Conservation (phyloP, 352 stramenopile genomes). For the Peronosclerospora sorghi region DNA sequence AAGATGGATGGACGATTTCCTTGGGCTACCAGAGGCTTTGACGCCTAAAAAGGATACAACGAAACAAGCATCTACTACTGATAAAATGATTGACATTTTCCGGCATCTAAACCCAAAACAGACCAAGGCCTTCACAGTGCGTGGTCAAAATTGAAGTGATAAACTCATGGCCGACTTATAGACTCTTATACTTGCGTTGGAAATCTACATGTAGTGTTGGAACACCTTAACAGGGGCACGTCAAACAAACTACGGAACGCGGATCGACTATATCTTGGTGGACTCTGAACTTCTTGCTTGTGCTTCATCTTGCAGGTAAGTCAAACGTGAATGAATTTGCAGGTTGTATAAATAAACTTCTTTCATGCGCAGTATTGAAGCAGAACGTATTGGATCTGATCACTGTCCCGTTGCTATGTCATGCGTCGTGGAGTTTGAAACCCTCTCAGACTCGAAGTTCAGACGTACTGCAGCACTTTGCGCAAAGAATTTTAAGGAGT, state of each 20-base stretch:
- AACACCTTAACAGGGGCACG: constrained; percentile 73
- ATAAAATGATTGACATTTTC: constrained; percentile 67
- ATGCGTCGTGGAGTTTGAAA: constrained; percentile 26
- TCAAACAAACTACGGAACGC: constrained; percentile 85
- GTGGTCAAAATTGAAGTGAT: constrained; percentile 1
- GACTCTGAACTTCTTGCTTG: constrained; percentile 39
- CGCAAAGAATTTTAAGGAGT: constrained; percentile 63
- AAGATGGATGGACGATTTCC: constrained; percentile 55
- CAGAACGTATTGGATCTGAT: constrained; percentile 54
- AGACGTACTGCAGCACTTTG: constrained; percentile 34
- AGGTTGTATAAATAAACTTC: neutral
- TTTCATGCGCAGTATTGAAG: constrained; percentile 28
- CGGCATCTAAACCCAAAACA: constrained; percentile 61
- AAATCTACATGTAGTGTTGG: constrained; percentile 77
- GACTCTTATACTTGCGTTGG: neutral
- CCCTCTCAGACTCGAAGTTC: constrained; percentile 5
- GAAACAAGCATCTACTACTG: neutral
- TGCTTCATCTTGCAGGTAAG: constrained; percentile 47
- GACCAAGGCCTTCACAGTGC: constrained; percentile 72
- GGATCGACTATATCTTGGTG: constrained; percentile 87
- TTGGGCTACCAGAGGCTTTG: constrained; percentile 5
- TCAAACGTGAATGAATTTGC: neutral
- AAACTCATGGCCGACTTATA: neutral
- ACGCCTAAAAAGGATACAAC: neutral
- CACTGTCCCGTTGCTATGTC: constrained; percentile 65